Evolutionary conservation across 306 rosid genomes (phyloP), one percentile per base, ranked within the genome.

Genomic region (Inga laurina): DNA sequence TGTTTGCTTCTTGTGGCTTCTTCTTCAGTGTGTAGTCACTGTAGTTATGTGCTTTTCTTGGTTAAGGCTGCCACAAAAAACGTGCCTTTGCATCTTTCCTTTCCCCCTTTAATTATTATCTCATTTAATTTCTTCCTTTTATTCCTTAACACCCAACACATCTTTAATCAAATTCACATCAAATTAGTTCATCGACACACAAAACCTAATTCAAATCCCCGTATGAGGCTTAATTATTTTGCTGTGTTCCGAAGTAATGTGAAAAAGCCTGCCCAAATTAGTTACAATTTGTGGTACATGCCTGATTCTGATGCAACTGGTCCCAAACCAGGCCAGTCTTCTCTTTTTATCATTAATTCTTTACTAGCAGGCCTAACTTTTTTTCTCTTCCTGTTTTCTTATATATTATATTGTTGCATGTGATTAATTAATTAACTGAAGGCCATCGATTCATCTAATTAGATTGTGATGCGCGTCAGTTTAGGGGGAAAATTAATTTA

Each of bases 1-100:
- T 86, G 89, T 64, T 86, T 89, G 83, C 78, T 84, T 79, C 54
- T 49, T 49, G 54, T 49, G 54, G 82, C 75, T 84, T 82, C 71
- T 65, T 84, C 67, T 83, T 88, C 86, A 84, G 85, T 81, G 91
- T 84, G 51, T 41, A 54, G 89, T 88, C 89, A 86, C 86, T 86
- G 64, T 86, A 72, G n/a, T 56, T 66, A 27, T 54, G 81, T 79
- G 89, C 84, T 81, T 77, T 77, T 41, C 85, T 85, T 59, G 51
- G 46, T 52, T 88, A 86, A 86, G 83, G 83, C 91, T 88, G 89
- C 91, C 82, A 81, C 13, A 32, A 2, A 32, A 3, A 86, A 84
- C 66, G 82, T 70, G 82, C 19, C 4, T 62, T 0, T 57, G 32
- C 1, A 8, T 59, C 66, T 56, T 11, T 0, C 43, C 66, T 56